A percentile compares a stretch with the other conserved stretches of the same genome.
Evolutionary conservation across 176 grass and related monocot species (phyloP).

Genomic region (Juncus inflexus): DNA sequence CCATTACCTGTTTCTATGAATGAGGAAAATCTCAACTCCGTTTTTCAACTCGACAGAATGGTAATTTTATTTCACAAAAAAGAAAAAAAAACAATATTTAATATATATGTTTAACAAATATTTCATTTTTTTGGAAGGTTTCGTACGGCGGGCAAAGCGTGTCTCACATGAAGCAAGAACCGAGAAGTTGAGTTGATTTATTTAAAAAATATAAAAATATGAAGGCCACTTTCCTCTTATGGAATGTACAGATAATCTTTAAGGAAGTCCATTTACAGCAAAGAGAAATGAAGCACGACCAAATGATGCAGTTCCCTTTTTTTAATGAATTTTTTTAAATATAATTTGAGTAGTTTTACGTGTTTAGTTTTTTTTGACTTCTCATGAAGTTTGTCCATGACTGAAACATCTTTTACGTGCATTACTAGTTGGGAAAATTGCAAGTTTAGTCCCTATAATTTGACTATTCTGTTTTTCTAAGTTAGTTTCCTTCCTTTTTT

Average conservation of each 20-base stretch:
- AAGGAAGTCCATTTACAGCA: slow-evolving; percentile 15
- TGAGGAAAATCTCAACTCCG: slow-evolving; percentile 55
- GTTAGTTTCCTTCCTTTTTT: not conserved
- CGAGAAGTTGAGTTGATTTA: slow-evolving; percentile 36
- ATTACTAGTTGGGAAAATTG: slow-evolving; percentile 26
- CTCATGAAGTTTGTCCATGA: slow-evolving; percentile 21
- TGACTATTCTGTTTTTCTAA: slow-evolving; percentile 2
- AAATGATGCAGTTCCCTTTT: slow-evolving; percentile 15
- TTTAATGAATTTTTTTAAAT: slow-evolving; percentile 9
- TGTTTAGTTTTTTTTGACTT: slow-evolving; percentile 10
- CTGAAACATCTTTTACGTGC: slow-evolving; percentile 22
- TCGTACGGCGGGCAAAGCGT: slow-evolving; percentile 32
- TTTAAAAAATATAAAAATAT: not conserved
- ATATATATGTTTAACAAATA: not conserved
- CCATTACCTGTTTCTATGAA: slow-evolving; percentile 42
- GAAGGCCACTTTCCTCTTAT: not conserved
- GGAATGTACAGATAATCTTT: slow-evolving; percentile 26
- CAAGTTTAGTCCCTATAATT: slow-evolving; percentile 25
- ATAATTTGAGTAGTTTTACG: slow-evolving; percentile 8
- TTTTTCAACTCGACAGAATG: slow-evolving; percentile 63
- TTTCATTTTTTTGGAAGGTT: slow-evolving; percentile 37
- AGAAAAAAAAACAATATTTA: not conserved
- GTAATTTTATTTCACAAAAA: slow-evolving; percentile 37
- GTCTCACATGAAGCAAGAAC: slow-evolving; percentile 63
- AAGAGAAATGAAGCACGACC: slow-evolving; percentile 20